Conservation (phyloP, 2,329 filamentous ascomycete species). For the Aspergillus vadensis region DNA sequence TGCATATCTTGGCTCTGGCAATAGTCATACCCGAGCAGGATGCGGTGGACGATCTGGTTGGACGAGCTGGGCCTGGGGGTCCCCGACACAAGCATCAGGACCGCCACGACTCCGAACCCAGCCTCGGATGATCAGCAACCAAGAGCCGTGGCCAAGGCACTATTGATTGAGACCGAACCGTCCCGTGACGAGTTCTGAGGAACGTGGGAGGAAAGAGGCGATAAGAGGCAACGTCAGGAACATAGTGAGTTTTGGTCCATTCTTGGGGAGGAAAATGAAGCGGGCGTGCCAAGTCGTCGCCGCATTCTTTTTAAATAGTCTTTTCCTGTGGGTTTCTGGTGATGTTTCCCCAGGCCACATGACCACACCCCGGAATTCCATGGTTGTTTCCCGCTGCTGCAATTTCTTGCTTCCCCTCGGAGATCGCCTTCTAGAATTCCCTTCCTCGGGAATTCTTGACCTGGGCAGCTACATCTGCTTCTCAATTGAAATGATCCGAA, state of each 20-base stretch:
- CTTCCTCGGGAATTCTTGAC: neutral
- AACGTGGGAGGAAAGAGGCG: neutral
- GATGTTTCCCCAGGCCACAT: neutral
- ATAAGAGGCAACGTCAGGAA: neutral
- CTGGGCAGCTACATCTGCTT: neutral
- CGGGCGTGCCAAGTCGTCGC: neutral
- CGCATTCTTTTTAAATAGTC: neutral
- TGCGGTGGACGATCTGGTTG: slow-evolving; percentile 10
- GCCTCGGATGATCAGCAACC: slow-evolving; percentile 36
- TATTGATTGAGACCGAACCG: slow-evolving; percentile 9
- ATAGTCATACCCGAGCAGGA: slow-evolving; percentile 11
- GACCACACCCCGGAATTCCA: neutral
- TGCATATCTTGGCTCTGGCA: slow-evolving; percentile 30
- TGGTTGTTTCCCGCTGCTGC: neutral
- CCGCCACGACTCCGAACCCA: slow-evolving; percentile 31
- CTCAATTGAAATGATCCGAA: neutral
- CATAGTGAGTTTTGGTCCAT: neutral
- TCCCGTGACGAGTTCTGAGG: slow-evolving; percentile 16
- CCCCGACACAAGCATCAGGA: slow-evolving; percentile 16
- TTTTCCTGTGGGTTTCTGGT: too few species aligned
- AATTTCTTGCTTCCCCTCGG: neutral
- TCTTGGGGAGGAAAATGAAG: neutral
- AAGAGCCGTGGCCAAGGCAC: slow-evolving; percentile 26
- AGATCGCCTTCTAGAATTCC: neutral
- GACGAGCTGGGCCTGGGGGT: slow-evolving; percentile 7